Percentiles rank a stretch among this genome's conserved stretches.
Evolutionary conservation across 2,329 filamentous ascomycete species (phyloP).

Genomic region (Colletotrichum caudatum): DNA sequence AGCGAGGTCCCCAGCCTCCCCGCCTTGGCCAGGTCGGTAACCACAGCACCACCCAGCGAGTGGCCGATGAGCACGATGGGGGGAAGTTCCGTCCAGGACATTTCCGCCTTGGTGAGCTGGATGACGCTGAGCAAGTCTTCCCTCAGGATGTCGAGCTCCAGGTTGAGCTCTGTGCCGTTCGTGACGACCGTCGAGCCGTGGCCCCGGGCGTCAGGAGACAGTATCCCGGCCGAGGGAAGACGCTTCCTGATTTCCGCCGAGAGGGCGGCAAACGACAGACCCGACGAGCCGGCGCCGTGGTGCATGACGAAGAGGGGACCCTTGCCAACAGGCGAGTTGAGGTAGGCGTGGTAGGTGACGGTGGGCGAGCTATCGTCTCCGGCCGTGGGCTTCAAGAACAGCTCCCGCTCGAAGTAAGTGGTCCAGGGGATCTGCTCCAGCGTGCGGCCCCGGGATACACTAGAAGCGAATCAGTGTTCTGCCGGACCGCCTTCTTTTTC

Average conservation of each 20-base stretch:
- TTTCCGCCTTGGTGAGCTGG: slow-evolving; percentile 71
- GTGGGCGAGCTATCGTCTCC: slow-evolving; percentile 45
- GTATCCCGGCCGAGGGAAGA: slow-evolving; percentile 83
- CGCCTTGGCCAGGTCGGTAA: slow-evolving; percentile 82
- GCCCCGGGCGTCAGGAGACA: slow-evolving; percentile 87
- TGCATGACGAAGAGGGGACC: slow-evolving; percentile 93
- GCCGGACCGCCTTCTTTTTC: too few species aligned
- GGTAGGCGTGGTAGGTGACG: slow-evolving; percentile 84
- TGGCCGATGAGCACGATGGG: slow-evolving; percentile 88
- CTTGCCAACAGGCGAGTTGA: slow-evolving; percentile 81
- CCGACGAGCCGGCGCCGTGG: slow-evolving; percentile 94
- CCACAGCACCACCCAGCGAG: slow-evolving; percentile 90
- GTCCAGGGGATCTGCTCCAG: slow-evolving; percentile 84
- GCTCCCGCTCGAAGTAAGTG: slow-evolving; percentile 89
- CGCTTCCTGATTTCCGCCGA: slow-evolving; percentile 80
- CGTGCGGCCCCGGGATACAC: slow-evolving; percentile 59
- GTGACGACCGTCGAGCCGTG: slow-evolving; percentile 79
- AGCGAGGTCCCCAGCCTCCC: slow-evolving; percentile 75
- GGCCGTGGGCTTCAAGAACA: slow-evolving; percentile 71
- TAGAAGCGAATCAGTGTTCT: slow-evolving; percentile 28
- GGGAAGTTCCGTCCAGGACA: slow-evolving; percentile 81
- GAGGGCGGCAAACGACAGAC: slow-evolving; percentile 85
- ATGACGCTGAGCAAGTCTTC: slow-evolving; percentile 79
- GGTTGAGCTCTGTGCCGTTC: slow-evolving; percentile 63
- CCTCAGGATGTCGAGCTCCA: slow-evolving; percentile 79